phyloP scores from a whole-genome alignment of 2,329 filamentous ascomycete genomes.

The Periglandula ipomoeae region DNA sequence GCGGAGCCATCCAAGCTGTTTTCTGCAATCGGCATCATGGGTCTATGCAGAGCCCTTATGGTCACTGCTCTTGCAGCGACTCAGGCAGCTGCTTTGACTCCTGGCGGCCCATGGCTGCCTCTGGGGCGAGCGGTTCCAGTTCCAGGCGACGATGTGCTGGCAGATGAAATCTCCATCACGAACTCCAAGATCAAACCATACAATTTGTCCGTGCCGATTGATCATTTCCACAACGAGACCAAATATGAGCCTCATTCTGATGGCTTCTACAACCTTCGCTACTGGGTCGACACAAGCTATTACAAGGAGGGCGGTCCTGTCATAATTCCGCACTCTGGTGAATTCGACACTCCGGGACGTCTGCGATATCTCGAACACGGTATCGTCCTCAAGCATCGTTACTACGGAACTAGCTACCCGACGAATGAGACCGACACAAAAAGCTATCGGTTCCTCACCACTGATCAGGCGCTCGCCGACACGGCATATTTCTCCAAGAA shows the following conservation, averaged over 20 bases:
- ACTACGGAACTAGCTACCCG: constrained; percentile 73
- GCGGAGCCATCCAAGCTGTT: too few relatives aligned
- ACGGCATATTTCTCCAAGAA: constrained; percentile 71
- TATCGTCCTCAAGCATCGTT: constrained; percentile 78
- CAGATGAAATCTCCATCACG: neutral
- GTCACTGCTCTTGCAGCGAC: neutral
- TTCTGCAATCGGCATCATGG: too few relatives aligned
- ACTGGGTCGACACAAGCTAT: constrained; percentile 73
- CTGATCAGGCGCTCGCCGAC: constrained; percentile 75
- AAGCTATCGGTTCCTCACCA: constrained; percentile 72
- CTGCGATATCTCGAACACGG: constrained; percentile 69
- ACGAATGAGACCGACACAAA: constrained; percentile 54
- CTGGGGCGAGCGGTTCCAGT: neutral
- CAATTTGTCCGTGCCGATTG: constrained; percentile 46
- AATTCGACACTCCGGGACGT: constrained; percentile 53
- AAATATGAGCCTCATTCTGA: constrained; percentile 68
- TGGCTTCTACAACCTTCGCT: constrained; percentile 60
- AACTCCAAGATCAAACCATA: constrained; percentile 12
- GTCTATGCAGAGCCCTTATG: neutral
- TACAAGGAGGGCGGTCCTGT: constrained; percentile 74
- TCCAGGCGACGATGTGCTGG: neutral
- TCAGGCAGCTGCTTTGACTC: neutral
- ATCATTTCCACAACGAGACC: constrained; percentile 77
- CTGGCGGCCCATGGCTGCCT: neutral
- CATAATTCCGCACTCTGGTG: constrained; percentile 66